phyloP scores from a whole-genome alignment of 345 rosid species.

The Rhizophora apiculata region DNA sequence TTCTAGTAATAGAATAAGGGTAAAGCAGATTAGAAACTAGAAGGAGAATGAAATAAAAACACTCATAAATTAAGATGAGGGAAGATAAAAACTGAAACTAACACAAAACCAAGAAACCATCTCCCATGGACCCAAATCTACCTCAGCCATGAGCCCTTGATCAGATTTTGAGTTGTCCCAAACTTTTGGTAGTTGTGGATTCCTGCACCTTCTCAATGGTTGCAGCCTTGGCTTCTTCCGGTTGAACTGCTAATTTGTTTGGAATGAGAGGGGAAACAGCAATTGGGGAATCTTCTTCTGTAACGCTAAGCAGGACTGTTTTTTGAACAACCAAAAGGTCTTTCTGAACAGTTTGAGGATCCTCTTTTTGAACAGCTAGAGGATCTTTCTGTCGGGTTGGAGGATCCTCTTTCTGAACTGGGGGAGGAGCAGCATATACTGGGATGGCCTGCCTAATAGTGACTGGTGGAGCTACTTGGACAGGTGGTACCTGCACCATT shows the following conservation, averaged over 20 bases:
- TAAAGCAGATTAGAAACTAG: neutral
- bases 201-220: conserved; percentile 28
- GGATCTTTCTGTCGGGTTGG: conserved; percentile 22
- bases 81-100: conserved; percentile 31
- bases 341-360: conserved; percentile 3
- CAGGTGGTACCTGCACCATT: conserved; percentile 35
- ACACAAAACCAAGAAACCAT: conserved; percentile 13
- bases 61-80: conserved; percentile 29
- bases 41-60: conserved; percentile 18
- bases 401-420: conserved; percentile 39
- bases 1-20: conserved; percentile 16
- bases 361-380: conserved; percentile 11
- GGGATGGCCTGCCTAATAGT: conserved; percentile 72
- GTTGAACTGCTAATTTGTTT: conserved; percentile 14
- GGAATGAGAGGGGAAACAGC: conserved; percentile 13
- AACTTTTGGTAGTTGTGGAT: conserved; percentile 35
- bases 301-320: neutral
- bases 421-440: conserved; percentile 59
- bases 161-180: conserved; percentile 63
- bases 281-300: conserved; percentile 7
- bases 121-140: neutral
- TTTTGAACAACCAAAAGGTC: neutral
- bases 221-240: conserved; percentile 32
- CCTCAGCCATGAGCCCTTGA: conserved; percentile 19
- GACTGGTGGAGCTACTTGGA: conserved; percentile 63